Evolutionary conservation across 805 yeast species (phyloP), one percentile per base, ranked within the genome.

Genomic region (Danielia reshetovae): DNA sequence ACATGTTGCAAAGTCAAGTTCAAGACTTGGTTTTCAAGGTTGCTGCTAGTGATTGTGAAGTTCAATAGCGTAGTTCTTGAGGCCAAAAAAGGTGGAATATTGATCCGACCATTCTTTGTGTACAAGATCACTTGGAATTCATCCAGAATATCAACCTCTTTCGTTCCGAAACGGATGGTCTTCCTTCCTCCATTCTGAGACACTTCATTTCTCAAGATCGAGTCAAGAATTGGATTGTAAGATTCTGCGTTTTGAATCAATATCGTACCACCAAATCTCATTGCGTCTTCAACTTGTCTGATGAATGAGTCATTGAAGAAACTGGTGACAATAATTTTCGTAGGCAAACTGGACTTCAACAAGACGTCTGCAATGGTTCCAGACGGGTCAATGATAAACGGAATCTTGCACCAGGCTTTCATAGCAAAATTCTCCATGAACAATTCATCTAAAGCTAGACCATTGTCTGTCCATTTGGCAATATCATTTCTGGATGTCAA

Each of bases 201-300:
- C 24, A 75, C 68, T 39, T 87, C 95, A 21, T 67, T 65, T 29
- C 75, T 68, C 30, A 90, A 55, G 1, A 90, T 57, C 0, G 82
- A 68, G 37, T 74, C 74, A 8, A 90, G 51, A 6, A 85, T 59
- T 0, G 96, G 95, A 52, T 90, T 90, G 50, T 74, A 79, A 44
- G 71, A 62, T 50, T 90, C 97, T 3, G 89, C 88, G 59, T 90
- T 90, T 45, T 77, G 77, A 12, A 90, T 69, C 10, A 89, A 51
- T 6, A 90, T 62, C 1, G 74, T 48, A 2, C 85, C 87, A 4
- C 97, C 97, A 66, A 89, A 89, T 43, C 93, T 65, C 18, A 89
- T 53, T 0, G 95, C 81, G 48, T 86, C 83, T 52, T 88, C 95
- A 11, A 90, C 51, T 27, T 77, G 82, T 43, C 78, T 80, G 3